A percentile compares a stretch with the other conserved stretches of the same genome.
Evolutionary conservation across 805 yeast species (phyloP).

Genomic region (Cyberlindnera saturnus): DNA sequence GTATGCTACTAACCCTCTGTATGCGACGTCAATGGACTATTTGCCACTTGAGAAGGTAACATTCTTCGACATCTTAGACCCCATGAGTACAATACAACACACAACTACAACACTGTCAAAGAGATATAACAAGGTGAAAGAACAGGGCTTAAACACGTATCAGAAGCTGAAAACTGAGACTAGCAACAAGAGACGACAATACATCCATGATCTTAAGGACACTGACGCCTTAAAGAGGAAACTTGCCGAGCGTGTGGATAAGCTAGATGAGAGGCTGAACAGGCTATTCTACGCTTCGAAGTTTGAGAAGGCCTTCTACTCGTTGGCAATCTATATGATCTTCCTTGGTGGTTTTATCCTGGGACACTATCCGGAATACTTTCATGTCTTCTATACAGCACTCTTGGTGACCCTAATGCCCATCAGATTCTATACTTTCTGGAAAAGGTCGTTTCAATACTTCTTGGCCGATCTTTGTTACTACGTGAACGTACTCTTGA

Average conservation of each 20-base stretch:
- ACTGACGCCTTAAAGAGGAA: conserved; percentile 22
- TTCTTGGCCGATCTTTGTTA: conserved; percentile 91
- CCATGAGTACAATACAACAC: conserved; percentile 18
- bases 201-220: conserved; percentile 17
- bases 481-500: conserved; percentile 68
- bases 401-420: conserved; percentile 69
- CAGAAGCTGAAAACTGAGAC: conserved; percentile 18
- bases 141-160: conserved; percentile 15
- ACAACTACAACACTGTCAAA: conserved; percentile 18
- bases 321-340: conserved; percentile 61
- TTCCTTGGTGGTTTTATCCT: conserved; percentile 69
- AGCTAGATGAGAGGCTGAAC: conserved; percentile 32
- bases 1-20: conserved; percentile 13
- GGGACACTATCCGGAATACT: conserved; percentile 70
- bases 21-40: conserved; percentile 13
- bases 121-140: conserved; percentile 22
- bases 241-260: conserved; percentile 28
- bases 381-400: conserved; percentile 69
- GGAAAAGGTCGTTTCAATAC: conserved; percentile 73
- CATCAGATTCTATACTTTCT: conserved; percentile 74
- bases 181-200: conserved; percentile 13
- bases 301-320: conserved; percentile 77
- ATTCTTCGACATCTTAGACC: conserved; percentile 25
- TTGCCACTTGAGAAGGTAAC: conserved; percentile 22
- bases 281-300: conserved; percentile 36